Conservation (phyloP, 2,329 filamentous ascomycete species). For the Cladorrhinum sp. region DNA sequence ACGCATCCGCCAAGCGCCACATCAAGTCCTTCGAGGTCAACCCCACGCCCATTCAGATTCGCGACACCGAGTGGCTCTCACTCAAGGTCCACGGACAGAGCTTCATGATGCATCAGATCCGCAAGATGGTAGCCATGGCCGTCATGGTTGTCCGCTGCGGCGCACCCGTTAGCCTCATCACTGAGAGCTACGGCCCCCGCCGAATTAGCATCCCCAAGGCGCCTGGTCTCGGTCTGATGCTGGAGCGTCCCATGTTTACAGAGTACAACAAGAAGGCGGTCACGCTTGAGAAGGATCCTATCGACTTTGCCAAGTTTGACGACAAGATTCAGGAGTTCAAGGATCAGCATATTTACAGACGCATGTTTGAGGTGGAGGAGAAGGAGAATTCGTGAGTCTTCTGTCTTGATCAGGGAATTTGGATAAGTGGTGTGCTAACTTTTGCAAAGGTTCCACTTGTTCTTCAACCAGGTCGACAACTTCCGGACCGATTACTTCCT, state of each 20-base stretch:
- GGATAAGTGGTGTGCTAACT: background rate
- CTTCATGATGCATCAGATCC: conserved; percentile 99
- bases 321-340: conserved; percentile 85
- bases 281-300: conserved; percentile 61
- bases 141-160: conserved; percentile 82
- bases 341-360: conserved; percentile 83
- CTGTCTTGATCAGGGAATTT: no score
- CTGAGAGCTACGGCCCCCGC: conserved; percentile 66
- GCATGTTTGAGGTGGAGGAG: conserved; percentile 88
- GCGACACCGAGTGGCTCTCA: conserved; percentile 91
- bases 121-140: conserved; percentile 97
- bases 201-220: conserved; percentile 91
- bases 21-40: conserved; percentile 91
- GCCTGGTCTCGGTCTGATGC: conserved; percentile 78
- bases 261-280: conserved; percentile 76
- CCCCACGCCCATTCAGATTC: conserved; percentile 73
- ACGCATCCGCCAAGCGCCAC: conserved; percentile 81
- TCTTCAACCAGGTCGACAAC: conserved; percentile 77
- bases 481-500: conserved; percentile 70
- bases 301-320: conserved; percentile 77
- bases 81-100: conserved; percentile 95
- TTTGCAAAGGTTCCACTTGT: conserved; percentile 62
- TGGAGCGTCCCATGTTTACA: conserved; percentile 90
- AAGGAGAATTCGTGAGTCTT: conserved; percentile 74
- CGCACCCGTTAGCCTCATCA: conserved; percentile 66